These are phyloP conservation scores for Mycena epipterygia DNA, from an alignment of 768 basidiomycete genomes.

Conservation along the genomic window DNA sequence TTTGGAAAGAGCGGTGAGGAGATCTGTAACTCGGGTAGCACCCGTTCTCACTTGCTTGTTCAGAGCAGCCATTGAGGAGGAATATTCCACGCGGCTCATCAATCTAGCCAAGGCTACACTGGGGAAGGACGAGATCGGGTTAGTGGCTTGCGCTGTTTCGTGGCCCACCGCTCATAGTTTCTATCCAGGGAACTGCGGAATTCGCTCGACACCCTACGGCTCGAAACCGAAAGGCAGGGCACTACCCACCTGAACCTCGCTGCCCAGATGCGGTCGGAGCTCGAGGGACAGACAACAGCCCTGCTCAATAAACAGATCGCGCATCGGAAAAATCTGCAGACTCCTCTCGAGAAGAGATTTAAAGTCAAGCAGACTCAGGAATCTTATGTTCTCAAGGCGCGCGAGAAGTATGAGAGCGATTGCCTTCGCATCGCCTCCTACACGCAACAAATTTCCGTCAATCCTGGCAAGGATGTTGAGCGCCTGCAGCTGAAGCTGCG, in stretches of 20 bases:
- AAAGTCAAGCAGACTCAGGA: conserved; percentile 92
- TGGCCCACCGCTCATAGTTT: conserved; percentile 10
- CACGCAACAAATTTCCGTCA: conserved; percentile 90
- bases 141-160: conserved; percentile 1
- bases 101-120: conserved; percentile 84
- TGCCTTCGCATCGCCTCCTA: conserved; percentile 95
- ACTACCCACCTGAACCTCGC: conserved; percentile 80
- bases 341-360: conserved; percentile 89
- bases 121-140: conserved; percentile 96
- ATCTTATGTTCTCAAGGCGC: conserved; percentile 87
- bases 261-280: conserved; percentile 78
- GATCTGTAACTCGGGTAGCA: neutral
- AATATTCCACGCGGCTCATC: conserved; percentile 89
- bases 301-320: conserved; percentile 77
- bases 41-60: conserved; percentile 18
- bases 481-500: conserved; percentile 90
- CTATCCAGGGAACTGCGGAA: conserved; percentile 79
- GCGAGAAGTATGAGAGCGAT: conserved; percentile 94
- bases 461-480: conserved; percentile 95
- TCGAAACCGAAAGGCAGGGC: conserved; percentile 91
- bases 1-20: conserved; percentile 94
- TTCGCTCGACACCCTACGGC: conserved; percentile 82
- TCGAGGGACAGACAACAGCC: conserved; percentile 76
- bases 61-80: conserved; percentile 93
- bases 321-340: conserved; percentile 81